phyloP scores from a whole-genome alignment of 805 yeast genomes.

The Soucietia sequanensis region DNA sequence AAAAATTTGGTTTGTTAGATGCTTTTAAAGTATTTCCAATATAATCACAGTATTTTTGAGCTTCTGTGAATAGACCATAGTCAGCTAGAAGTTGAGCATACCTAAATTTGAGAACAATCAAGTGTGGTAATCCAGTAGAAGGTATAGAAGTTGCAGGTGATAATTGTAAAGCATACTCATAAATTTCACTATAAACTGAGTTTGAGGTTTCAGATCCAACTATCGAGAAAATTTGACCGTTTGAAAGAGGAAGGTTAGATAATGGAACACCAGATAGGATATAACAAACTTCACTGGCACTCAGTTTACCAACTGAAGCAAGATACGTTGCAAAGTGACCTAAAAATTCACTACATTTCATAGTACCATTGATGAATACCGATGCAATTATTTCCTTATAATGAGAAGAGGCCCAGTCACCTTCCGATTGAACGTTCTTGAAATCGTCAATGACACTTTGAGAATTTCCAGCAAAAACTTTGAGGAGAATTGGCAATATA shows the following conservation, averaged over 20 bases:
- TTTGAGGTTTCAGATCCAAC: slow-evolving; percentile 36
- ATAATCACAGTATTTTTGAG: slow-evolving; percentile 62
- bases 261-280: slow-evolving; percentile 48
- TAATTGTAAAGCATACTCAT: slow-evolving; percentile 50
- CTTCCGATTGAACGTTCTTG: slow-evolving; percentile 36
- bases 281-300: slow-evolving; percentile 46
- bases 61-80: slow-evolving; percentile 53
- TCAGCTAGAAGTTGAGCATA: slow-evolving; percentile 75
- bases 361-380: slow-evolving; percentile 32
- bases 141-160: slow-evolving; percentile 25
- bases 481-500: slow-evolving; percentile 56
- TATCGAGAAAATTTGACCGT: slow-evolving; percentile 35
- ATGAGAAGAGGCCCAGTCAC: slow-evolving; percentile 48
- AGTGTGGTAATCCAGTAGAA: slow-evolving; percentile 47
- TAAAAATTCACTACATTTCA: slow-evolving; percentile 38
- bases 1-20: slow-evolving; percentile 29
- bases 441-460: slow-evolving; percentile 52
- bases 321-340: slow-evolving; percentile 53
- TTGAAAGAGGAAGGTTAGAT: slow-evolving; percentile 20
- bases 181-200: slow-evolving; percentile 61
- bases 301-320: slow-evolving; percentile 16
- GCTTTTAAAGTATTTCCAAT: slow-evolving; percentile 34
- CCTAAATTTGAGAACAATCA: slow-evolving; percentile 57
- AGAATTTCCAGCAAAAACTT: slow-evolving; percentile 63
- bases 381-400: slow-evolving; percentile 50